Base-by-base conservation (phyloP, 2,329 filamentous ascomycete genomes). In the Pyricularia pennisetigena region DNA sequence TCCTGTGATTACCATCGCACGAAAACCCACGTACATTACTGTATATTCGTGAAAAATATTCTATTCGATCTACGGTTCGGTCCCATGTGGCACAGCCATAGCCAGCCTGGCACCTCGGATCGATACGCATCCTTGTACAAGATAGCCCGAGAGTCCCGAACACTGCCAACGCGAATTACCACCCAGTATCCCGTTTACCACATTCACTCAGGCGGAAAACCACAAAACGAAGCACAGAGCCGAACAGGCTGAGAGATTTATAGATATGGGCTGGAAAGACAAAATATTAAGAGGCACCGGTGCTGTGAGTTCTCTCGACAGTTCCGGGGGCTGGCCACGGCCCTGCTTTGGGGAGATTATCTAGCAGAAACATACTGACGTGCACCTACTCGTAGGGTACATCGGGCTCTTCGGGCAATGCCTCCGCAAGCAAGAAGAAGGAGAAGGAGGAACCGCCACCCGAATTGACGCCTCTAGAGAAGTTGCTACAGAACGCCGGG, bases 401-500 rank as follows among this genome's bases (percentile, higher is more conserved):
- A 71, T 77, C 80, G 67, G 80, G 77, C 77, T 76, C 79, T 67
- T 75, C 80, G 64, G 78, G 75, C 72, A 83, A 82, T 70, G 68
- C 73, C 66, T 74, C 74, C 66, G 69, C 74, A 62, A 78, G 78
- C 69, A 79, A 79, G 76, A 88, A 86, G 76, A 86, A 85, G 72
- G 85, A 87, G 64, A 85, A 85, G 72, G 85, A 87, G 64, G 85
- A 88, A 72, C 76, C 79, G n/a, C 71, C 78, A n/a, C 79, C 80
- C n/a, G 87, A 89, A 74, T 73, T 84, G 68, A 89, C 87, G 1
- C 87, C 88, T 3, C 73, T 90, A 69, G 85, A 89, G 74, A 89
- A 93, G 82, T 90, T 96, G 84, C 84, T 99, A 35, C 86, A 88
- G 73, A 90, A 92, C 78, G 88, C 92, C 69, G 94, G 93, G 3